Evolutionary conservation across 106 monocot genomes (phyloP).

Genomic region (Dioscorea alata): DNA sequence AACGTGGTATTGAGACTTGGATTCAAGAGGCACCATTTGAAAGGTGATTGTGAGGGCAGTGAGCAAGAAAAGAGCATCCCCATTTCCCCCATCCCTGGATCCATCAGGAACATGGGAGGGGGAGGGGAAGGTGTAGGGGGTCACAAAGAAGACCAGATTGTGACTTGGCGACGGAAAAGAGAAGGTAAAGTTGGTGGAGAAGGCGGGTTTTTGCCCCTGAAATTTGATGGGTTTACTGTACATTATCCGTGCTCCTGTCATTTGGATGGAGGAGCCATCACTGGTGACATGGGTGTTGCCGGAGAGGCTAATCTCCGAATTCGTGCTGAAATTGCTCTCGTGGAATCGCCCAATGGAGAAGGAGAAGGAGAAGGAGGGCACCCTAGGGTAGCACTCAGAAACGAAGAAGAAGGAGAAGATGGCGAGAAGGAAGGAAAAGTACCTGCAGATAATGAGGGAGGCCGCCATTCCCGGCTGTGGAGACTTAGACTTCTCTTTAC

Average conservation of each 20-base stretch:
- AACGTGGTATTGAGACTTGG: conserved; percentile 12
- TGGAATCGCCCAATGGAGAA: conserved; percentile 50
- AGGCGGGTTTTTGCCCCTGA: conserved; percentile 39
- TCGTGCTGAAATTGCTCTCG: conserved; percentile 11
- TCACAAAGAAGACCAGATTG: conserved; percentile 49
- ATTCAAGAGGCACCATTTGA: background rate
- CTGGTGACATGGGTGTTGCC: conserved; percentile 37
- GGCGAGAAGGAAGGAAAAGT: background rate
- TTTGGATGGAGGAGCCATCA: conserved; percentile 22
- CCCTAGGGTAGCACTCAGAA: conserved; percentile 1
- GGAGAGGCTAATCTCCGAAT: conserved; percentile 28
- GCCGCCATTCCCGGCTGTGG: conserved; percentile 6
- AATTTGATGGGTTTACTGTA: conserved; percentile 36
- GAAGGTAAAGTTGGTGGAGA: conserved; percentile 75
- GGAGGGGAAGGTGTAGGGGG: conserved; percentile 7
- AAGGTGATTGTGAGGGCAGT: conserved; percentile 43
- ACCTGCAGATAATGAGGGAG: conserved; percentile 8
- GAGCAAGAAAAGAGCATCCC: conserved; percentile 11
- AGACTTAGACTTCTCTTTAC: too few relatives aligned
- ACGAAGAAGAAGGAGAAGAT: conserved; percentile 5
- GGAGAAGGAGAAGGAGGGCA: conserved; percentile 35
- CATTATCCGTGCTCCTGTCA: conserved; percentile 32
- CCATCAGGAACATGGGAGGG: background rate
- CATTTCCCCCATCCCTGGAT: background rate
- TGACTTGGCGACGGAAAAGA: conserved; percentile 18